Evolutionary conservation across 2,329 filamentous ascomycete species (phyloP), one percentile per base, ranked within the genome.

Genomic region (Colletotrichum shisoi): DNA sequence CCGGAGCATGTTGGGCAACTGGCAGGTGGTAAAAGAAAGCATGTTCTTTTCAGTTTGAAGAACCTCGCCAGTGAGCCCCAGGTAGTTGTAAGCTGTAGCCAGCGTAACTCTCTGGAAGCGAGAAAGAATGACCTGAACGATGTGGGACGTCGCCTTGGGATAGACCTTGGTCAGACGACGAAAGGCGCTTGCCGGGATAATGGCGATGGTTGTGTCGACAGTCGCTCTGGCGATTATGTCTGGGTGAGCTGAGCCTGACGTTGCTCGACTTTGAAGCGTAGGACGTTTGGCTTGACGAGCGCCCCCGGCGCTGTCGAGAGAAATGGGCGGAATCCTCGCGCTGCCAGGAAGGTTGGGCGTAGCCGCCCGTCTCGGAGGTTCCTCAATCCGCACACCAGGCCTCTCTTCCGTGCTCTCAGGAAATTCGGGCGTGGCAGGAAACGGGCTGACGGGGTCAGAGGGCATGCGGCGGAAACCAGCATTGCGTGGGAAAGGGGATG

Each of bases 141-240:
- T 98, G 74, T 99, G 96, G 1, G 95, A 91, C 2, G 95, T 97
- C 11, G 96, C 94, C 80, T 96, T 96, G 11, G 95, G 95, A 73
- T 98, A 99, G 27, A 97, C 90, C 74, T 92, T 89, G 57, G 96
- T 99, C 59, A 99, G 82, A 9, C 96, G 89, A 60, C 93, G 89
- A 73, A 99, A 99, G 3, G 95, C 96, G 75, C 93, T 97, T 0
- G 95, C 95, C 1, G 96, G 96, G 64, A 99, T 99, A 70, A 99
- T 96, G 6, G 95, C 95, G 78, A 99, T 97, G 0, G 96, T 99
- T 0, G 95, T 99, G 75, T 99, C 96, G 27, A 96, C 91, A 17
- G 93, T 96, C 6, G 95, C 95, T 71, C 95, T 87, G n/a, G 94
- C 95, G 70, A 99, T 93, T 69, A 99, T 95, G 74, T 99, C 95